These are phyloP conservation scores for Infundibulicybe gibba DNA, from an alignment of 768 basidiomycete genomes.

Conservation along the genomic window DNA sequence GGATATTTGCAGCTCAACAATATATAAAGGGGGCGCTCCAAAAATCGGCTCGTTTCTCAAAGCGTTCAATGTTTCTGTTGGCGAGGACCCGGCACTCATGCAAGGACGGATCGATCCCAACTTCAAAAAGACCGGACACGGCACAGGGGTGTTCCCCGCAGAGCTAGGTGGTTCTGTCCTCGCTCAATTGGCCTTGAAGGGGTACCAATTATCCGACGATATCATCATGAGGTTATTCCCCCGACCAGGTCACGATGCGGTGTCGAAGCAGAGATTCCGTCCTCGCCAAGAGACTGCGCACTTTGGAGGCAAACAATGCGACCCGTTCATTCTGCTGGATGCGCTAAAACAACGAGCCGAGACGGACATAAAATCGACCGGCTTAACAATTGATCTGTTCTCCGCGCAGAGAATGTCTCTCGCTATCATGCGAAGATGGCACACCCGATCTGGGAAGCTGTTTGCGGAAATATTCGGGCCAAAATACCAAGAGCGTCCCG, in stretches of 20 bases:
- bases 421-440: not conserved
- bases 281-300: not conserved
- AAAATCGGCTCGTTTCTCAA: not conserved
- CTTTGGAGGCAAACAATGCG: not conserved
- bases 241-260: not conserved
- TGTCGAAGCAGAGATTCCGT: not conserved
- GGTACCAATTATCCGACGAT: constrained; percentile 3
- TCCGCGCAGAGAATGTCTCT: not conserved
- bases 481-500: not conserved
- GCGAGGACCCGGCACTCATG: not conserved
- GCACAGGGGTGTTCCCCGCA: constrained; percentile 4
- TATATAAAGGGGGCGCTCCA: not conserved
- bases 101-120: not conserved
- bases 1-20: not conserved
- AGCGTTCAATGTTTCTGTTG: constrained; percentile 2
- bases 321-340: not conserved
- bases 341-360: not conserved
- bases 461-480: not conserved
- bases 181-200: not conserved
- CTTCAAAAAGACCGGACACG: constrained; percentile 1
- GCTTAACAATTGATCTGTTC: not conserved
- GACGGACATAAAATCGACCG: not conserved
- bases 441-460: not conserved
- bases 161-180: constrained; percentile 1
- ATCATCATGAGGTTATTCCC: constrained; percentile 1